These are phyloP conservation scores for Chlorella sp. DNA, from an alignment of 139 green algal species.

Conservation along the genomic window DNA sequence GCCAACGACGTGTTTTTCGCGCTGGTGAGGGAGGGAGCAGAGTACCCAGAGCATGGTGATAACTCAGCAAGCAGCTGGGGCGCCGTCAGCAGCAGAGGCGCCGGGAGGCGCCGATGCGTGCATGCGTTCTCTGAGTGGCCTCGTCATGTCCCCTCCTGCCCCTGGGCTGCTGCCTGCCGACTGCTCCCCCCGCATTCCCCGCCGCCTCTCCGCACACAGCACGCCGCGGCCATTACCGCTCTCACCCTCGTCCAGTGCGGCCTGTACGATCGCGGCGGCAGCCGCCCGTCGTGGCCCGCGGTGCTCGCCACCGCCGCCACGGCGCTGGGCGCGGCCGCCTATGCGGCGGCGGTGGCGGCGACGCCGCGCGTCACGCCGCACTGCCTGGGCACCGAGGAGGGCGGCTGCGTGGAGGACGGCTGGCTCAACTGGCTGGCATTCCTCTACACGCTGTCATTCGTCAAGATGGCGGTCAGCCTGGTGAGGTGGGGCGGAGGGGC, in stretches of 20 bases:
- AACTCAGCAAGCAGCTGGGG: too few relatives aligned
- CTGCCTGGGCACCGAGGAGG: not conserved
- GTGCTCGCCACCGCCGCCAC: slow-evolving; percentile 12
- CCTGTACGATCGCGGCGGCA: slow-evolving; percentile 40
- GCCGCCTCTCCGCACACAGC: too few relatives aligned
- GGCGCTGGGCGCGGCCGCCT: not conserved
- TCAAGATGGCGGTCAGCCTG: slow-evolving; percentile 60
- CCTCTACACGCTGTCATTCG: slow-evolving; percentile 57
- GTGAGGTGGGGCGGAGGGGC: too few relatives aligned
- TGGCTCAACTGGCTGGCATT: slow-evolving; percentile 40
- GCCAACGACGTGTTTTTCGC: slow-evolving; percentile 72
- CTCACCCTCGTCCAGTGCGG: slow-evolving; percentile 51
- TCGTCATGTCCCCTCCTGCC: too few relatives aligned
- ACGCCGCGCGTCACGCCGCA: not conserved
- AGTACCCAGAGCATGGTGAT: too few relatives aligned
- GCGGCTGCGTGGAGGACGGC: not conserved
- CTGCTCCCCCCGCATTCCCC: too few relatives aligned
- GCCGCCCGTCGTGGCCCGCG: slow-evolving; percentile 25
- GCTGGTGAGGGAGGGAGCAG: slow-evolving; percentile 50
- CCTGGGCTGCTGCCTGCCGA: too few relatives aligned
- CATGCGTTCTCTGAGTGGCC: too few relatives aligned
- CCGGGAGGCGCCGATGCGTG: too few relatives aligned
- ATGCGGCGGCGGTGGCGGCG: slow-evolving; percentile 3
- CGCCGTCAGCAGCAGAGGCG: too few relatives aligned
- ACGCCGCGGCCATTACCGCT: slow-evolving; percentile 36